Conservation (phyloP, 2,329 filamentous ascomycete genomes). For the Microcyclospora tardicrescens region DNA sequence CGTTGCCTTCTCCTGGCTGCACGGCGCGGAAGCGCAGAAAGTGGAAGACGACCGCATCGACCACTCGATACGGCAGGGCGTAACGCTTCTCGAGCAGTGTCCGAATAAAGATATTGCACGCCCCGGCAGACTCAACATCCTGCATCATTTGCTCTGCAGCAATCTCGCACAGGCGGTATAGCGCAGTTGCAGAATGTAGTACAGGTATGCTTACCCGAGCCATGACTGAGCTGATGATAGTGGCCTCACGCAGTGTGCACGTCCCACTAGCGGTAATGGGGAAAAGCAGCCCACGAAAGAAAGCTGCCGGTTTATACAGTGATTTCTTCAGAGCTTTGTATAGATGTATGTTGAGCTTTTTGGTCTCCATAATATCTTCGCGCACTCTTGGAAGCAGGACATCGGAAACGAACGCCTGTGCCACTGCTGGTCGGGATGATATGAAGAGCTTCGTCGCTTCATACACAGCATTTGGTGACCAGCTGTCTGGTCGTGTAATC, state of each 20-base stretch:
- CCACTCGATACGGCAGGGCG: slow-evolving; percentile 83
- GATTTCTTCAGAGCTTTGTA: slow-evolving; percentile 90
- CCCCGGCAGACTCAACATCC: slow-evolving; percentile 73
- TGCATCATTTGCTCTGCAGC: slow-evolving; percentile 77
- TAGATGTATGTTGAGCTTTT: slow-evolving; percentile 89
- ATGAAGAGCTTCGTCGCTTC: slow-evolving; percentile 89
- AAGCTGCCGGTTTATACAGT: slow-evolving; percentile 85
- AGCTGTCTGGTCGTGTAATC: slow-evolving; percentile 67
- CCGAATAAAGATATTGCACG: slow-evolving; percentile 91
- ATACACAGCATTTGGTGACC: slow-evolving; percentile 71
- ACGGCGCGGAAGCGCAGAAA: slow-evolving; percentile 77
- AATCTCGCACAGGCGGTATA: slow-evolving; percentile 89
- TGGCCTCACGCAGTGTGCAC: slow-evolving; percentile 85
- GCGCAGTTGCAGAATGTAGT: slow-evolving; percentile 78
- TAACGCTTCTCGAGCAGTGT: slow-evolving; percentile 93
- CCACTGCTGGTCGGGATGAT: slow-evolving; percentile 64
- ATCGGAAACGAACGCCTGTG: slow-evolving; percentile 74
- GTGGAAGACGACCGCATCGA: slow-evolving; percentile 91
- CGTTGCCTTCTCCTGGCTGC: slow-evolving; percentile 43
- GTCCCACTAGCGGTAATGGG: slow-evolving; percentile 72
- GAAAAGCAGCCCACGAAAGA: slow-evolving; percentile 94
- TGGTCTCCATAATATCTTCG: slow-evolving; percentile 84
- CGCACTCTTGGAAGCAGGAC: slow-evolving; percentile 83
- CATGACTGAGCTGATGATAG: slow-evolving; percentile 79
- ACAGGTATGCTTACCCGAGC: slow-evolving; percentile 77